phyloP scores from a whole-genome alignment of 306 rosid genomes.

The Malus sylvestris region DNA sequence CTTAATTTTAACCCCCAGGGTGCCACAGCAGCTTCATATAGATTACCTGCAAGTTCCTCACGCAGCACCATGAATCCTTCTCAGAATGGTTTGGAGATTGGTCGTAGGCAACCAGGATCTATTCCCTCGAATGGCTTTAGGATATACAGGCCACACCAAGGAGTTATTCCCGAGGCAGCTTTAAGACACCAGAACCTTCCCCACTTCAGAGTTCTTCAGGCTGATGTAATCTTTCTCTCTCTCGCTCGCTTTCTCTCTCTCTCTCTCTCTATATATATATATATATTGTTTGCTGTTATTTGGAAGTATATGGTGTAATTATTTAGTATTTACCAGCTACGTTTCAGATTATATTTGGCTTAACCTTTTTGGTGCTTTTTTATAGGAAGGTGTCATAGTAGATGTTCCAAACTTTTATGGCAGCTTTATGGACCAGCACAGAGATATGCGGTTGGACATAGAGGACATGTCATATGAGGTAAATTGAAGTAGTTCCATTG shows the following conservation, averaged over 20 bases:
- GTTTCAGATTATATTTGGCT: conserved; percentile 4
- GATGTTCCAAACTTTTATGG: conserved; percentile 52
- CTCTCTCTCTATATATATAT: too few relatives aligned
- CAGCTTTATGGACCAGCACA: conserved; percentile 62
- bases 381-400: conserved; percentile 78
- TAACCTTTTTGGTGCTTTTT: conserved; percentile 10
- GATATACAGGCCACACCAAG: conserved; percentile 58
- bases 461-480: conserved; percentile 99
- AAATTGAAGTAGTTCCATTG: conserved; percentile 18
- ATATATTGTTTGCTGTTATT: neutral
- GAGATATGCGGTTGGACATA: conserved; percentile 94
- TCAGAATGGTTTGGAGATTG: conserved; percentile 55
- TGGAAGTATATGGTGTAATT: neutral
- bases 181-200: conserved; percentile 56
- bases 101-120: conserved; percentile 52
- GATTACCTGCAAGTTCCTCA: conserved; percentile 57
- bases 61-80: conserved; percentile 36
- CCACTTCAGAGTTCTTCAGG: conserved; percentile 59
- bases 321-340: neutral
- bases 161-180: conserved; percentile 40
- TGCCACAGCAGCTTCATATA: conserved; percentile 48
- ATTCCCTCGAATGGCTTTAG: conserved; percentile 51
- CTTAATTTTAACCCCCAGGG: conserved; percentile 52
- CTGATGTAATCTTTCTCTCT: conserved; percentile 53
- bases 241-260: neutral